These are phyloP conservation scores for Penicillium sp. DNA, from an alignment of 2,329 filamentous ascomycete genomes.

Conservation along the genomic window DNA sequence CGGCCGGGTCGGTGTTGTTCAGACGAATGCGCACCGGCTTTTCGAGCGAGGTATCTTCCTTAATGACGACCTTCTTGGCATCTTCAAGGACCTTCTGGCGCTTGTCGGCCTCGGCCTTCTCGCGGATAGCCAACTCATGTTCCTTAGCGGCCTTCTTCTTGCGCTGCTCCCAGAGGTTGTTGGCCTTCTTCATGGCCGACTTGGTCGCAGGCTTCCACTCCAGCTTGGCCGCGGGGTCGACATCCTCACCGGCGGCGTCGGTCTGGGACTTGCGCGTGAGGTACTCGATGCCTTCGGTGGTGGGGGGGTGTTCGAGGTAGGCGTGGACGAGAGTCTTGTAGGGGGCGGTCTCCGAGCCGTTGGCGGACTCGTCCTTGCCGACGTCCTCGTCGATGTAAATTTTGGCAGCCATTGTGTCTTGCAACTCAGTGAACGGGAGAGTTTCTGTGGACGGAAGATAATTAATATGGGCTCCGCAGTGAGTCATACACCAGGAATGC, in stretches of 20 bases:
- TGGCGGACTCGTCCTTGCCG: slow-evolving; percentile 69
- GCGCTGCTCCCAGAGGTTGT: slow-evolving; percentile 70
- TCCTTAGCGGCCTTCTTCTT: slow-evolving; percentile 85
- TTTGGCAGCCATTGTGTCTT: slow-evolving; percentile 31
- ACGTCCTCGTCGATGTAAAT: slow-evolving; percentile 80
- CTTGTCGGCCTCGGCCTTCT: slow-evolving; percentile 72
- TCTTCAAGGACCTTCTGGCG: slow-evolving; percentile 74
- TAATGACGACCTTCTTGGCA: slow-evolving; percentile 73
- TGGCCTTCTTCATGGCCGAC: slow-evolving; percentile 81
- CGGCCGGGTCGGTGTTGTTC: slow-evolving; percentile 65
- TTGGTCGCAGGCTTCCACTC: slow-evolving; percentile 83
- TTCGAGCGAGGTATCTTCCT: slow-evolving; percentile 72
- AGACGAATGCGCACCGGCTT: slow-evolving; percentile 75
- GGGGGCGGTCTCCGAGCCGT: slow-evolving; percentile 71
- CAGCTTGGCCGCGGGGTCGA: slow-evolving; percentile 64
- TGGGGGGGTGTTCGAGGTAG: slow-evolving; percentile 68
- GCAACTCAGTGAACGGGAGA: slow-evolving; percentile 1
- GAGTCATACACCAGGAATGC: slow-evolving; percentile 21
- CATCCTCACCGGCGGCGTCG: slow-evolving; percentile 60
- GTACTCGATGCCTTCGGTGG: slow-evolving; percentile 62
- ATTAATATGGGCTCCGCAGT: slow-evolving; percentile 10
- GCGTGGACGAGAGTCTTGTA: slow-evolving; percentile 81
- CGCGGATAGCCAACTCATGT: slow-evolving; percentile 68
- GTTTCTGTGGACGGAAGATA: slow-evolving; percentile 7
- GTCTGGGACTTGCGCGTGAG: slow-evolving; percentile 68